Evolutionary conservation across 805 yeast species (phyloP).

Genomic region (Wickerhamomyces tratensis): DNA sequence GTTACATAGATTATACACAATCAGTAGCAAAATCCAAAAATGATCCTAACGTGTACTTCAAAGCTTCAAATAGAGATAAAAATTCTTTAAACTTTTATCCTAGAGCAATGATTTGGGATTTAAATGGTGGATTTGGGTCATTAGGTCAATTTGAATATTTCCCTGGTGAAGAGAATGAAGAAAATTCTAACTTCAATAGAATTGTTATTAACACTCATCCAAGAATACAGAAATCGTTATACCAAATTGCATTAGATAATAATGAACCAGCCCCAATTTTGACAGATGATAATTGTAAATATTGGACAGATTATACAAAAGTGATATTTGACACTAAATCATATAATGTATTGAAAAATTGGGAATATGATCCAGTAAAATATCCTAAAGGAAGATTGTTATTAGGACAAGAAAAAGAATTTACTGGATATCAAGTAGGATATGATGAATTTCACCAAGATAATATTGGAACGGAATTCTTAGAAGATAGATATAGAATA

Average conservation of each 20-base stretch:
- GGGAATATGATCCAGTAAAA: constrained; percentile 40
- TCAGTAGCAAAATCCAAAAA: constrained; percentile 14
- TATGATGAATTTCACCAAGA: constrained; percentile 40
- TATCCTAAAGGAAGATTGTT: constrained; percentile 18
- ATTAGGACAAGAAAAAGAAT: constrained; percentile 25
- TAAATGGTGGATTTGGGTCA: constrained; percentile 67
- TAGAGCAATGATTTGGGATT: constrained; percentile 74
- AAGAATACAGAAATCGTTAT: constrained; percentile 39
- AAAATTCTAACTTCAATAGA: constrained; percentile 5
- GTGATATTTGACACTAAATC: constrained; percentile 57
- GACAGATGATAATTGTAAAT: constrained; percentile 32
- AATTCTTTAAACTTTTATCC: constrained; percentile 65
- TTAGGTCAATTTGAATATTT: constrained; percentile 45
- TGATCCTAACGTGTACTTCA: constrained; percentile 39
- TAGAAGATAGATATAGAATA: constrained; percentile 51
- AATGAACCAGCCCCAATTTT: constrained; percentile 28
- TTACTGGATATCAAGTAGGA: constrained; percentile 47
- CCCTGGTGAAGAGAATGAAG: constrained; percentile 2
- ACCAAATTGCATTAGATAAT: constrained; percentile 54
- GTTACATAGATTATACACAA: constrained; percentile 44
- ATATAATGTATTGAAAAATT: constrained; percentile 43
- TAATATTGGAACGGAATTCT: constrained; percentile 32
- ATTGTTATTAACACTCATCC: constrained; percentile 25
- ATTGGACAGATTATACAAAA: constrained; percentile 77
- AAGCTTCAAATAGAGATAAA: constrained; percentile 26